Percentiles rank a stretch among this genome's conserved stretches.
Conservation (phyloP, 495 filamentous ascomycete genomes). For the Aspergillus ostianus region DNA sequence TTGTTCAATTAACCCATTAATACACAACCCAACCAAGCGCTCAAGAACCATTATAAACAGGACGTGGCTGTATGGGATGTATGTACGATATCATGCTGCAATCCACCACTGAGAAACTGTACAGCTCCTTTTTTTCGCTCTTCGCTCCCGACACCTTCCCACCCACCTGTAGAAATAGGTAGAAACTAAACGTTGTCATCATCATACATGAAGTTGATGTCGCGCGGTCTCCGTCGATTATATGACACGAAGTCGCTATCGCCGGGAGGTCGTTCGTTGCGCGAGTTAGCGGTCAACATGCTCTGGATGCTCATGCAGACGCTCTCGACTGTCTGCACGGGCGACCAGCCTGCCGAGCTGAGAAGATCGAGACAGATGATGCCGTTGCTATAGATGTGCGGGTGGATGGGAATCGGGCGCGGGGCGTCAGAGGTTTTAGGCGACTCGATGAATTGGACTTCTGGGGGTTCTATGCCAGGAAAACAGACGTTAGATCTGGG, state of each 20-base stretch:
- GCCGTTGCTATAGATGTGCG: conserved; percentile 96
- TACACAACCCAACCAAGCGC: neutral
- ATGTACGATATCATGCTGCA: neutral
- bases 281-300: conserved; percentile 93
- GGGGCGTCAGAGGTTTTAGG: conserved; percentile 38
- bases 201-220: conserved; percentile 87
- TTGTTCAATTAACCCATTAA: neutral
- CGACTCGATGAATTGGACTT: conserved; percentile 79
- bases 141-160: neutral
- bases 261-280: conserved; percentile 81
- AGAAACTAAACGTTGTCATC: conserved; percentile 70
- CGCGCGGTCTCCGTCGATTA: conserved; percentile 73
- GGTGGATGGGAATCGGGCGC: conserved; percentile 87
- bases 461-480: conserved; percentile 69
- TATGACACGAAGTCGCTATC: conserved; percentile 80
- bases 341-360: conserved; percentile 83
- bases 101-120: neutral
- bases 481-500: neutral
- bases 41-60: neutral
- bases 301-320: conserved; percentile 97
- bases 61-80: neutral
- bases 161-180: neutral
- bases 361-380: conserved; percentile 97
- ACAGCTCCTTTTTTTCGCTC: neutral
- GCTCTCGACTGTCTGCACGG: conserved; percentile 95